A percentile compares a stretch with the other conserved stretches of the same genome.
phyloP scores from a whole-genome alignment of 164 flowering plant species.

The Protea cynaroides region DNA sequence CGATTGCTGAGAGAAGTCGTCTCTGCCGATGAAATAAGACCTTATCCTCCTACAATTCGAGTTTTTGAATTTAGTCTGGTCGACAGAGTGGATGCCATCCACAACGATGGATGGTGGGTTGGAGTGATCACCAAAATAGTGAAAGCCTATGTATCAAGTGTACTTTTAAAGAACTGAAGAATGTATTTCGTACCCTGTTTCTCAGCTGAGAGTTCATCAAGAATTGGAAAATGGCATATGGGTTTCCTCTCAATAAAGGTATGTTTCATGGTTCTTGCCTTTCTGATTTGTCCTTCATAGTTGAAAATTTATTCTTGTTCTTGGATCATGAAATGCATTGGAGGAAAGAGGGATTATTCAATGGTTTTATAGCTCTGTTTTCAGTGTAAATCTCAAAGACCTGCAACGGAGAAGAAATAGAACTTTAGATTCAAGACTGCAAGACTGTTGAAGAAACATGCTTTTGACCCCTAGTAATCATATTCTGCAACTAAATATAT shows the following conservation, averaged over 20 bases:
- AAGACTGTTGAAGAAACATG: too few relatives aligned
- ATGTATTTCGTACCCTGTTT: neutral
- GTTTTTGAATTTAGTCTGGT: neutral
- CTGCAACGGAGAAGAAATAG: too few relatives aligned
- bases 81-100: conserved; percentile 13
- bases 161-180: conserved; percentile 2
- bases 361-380: too few relatives aligned
- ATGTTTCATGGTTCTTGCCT: too few relatives aligned
- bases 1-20: conserved; percentile 9
- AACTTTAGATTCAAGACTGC: too few relatives aligned
- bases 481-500: too few relatives aligned
- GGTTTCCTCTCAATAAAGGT: neutral
- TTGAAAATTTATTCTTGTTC: too few relatives aligned
- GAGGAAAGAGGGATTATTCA: too few relatives aligned
- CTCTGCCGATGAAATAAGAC: conserved; percentile 1
- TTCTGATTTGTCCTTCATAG: too few relatives aligned
- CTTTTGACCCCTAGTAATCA: too few relatives aligned
- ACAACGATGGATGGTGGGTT: conserved; percentile 24
- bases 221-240: conserved; percentile 3
- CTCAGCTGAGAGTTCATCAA: conserved; percentile 12
- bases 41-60: conserved; percentile 9
- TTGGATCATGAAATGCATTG: too few relatives aligned
- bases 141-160: neutral
- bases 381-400: too few relatives aligned
- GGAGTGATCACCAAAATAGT: neutral